Evolutionary conservation across 306 rosid genomes (phyloP).

Genomic region (Acmispon strigosus): DNA sequence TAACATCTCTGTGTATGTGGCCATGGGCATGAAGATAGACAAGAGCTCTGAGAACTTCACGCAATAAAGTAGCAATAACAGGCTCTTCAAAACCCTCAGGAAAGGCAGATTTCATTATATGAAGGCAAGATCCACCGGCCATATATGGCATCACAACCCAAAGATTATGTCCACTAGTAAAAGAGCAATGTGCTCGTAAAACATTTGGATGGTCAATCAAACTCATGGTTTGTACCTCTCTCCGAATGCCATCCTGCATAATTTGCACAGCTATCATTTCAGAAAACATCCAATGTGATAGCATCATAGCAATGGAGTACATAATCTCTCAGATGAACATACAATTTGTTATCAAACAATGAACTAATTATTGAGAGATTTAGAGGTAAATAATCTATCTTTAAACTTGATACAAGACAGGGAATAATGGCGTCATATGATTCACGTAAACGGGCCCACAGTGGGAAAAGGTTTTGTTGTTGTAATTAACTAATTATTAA

Average conservation of each 20-base stretch:
- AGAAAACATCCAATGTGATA: not conserved
- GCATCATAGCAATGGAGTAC: not conserved
- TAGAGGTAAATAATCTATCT: no score
- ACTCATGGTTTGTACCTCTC: constrained; percentile 87
- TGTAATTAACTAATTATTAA: not conserved
- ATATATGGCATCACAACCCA: constrained; percentile 99
- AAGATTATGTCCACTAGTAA: constrained; percentile 81
- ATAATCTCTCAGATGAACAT: not conserved
- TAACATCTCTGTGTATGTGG: constrained; percentile 94
- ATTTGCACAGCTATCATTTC: constrained; percentile 20
- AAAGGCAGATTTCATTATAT: constrained; percentile 75
- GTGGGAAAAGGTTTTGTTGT: no score
- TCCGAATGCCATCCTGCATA: constrained; percentile 85
- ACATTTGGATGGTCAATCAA: constrained; percentile 82
- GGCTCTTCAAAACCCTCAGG: constrained; percentile 94
- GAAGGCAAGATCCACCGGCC: constrained; percentile 98
- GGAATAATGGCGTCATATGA: no score
- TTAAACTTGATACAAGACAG: no score
- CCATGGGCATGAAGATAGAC: constrained; percentile 94
- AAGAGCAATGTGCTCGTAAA: constrained; percentile 87
- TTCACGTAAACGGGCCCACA: no score
- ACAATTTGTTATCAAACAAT: constrained; percentile 4
- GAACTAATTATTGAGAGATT: not conserved
- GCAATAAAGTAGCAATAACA: constrained; percentile 81
- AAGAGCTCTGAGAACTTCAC: constrained; percentile 91